A percentile compares a stretch with the other conserved stretches of the same genome.
These are phyloP conservation scores for Vachellia collinsii DNA, from an alignment of 306 rosid species.

Conservation along the genomic window DNA sequence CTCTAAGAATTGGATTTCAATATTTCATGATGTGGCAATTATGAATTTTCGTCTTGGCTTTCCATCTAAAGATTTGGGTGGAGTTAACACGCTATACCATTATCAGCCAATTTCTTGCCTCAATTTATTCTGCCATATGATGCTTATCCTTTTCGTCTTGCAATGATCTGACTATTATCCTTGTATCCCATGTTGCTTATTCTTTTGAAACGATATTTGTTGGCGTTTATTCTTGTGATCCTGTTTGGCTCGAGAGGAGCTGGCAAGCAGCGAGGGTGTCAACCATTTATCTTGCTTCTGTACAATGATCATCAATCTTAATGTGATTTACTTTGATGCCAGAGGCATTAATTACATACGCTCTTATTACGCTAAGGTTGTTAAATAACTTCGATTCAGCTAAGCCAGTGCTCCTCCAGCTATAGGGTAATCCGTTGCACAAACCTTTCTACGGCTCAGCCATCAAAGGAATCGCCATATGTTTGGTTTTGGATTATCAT, in stretches of 20 bases:
- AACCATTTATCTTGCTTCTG: conserved; percentile 8
- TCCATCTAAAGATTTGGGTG: conserved; percentile 3
- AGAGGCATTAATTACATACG: not conserved
- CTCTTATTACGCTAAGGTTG: not conserved
- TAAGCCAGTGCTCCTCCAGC: not conserved
- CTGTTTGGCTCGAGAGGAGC: not conserved
- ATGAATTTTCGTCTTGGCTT: not conserved
- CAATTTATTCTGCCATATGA: conserved; percentile 3
- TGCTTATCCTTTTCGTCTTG: not conserved
- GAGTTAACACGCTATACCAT: not conserved
- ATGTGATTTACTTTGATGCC: conserved; percentile 15
- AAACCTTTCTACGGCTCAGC: not conserved
- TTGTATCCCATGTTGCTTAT: not conserved
- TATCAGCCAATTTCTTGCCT: not conserved
- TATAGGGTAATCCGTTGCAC: conserved; percentile 13
- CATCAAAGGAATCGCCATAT: not conserved
- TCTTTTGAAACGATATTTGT: not conserved
- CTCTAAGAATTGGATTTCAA: not conserved
- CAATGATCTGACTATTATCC: not conserved
- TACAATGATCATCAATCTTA: not conserved
- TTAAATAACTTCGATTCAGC: not conserved
- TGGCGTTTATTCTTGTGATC: not conserved
- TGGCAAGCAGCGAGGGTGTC: not conserved
- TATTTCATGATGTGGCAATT: not conserved
- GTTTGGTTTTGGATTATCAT: conserved; percentile 15